Evolutionary conservation across 306 rosid species (phyloP).

Genomic region (Senna siamea): DNA sequence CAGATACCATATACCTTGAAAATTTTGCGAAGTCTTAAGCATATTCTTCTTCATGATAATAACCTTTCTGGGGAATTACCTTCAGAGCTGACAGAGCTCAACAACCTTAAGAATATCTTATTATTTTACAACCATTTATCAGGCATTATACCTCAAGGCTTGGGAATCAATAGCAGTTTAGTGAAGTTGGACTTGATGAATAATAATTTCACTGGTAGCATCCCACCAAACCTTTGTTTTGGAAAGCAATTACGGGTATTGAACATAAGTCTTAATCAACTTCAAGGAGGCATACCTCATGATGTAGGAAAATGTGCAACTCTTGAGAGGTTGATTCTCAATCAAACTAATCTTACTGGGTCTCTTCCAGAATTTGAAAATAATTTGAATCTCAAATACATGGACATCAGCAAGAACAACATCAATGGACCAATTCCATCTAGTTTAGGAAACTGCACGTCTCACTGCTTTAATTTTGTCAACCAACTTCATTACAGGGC

Average conservation of each 20-base stretch:
- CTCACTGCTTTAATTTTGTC: slow-evolving; percentile 58
- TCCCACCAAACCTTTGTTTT: slow-evolving; percentile 77
- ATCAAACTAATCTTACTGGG: slow-evolving; percentile 56
- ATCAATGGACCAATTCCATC: slow-evolving; percentile 63
- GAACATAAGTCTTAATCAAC: slow-evolving; percentile 59
- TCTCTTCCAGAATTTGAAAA: slow-evolving; percentile 60
- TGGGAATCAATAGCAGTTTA: slow-evolving; percentile 78
- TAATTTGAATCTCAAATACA: slow-evolving; percentile 39
- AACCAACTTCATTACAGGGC: slow-evolving; percentile 54
- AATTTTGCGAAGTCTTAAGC: slow-evolving; percentile 51
- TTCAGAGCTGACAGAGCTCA: slow-evolving; percentile 65
- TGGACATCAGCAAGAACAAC: slow-evolving; percentile 62
- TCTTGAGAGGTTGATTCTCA: slow-evolving; percentile 64
- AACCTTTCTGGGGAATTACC: slow-evolving; percentile 73
- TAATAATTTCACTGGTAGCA: slow-evolving; percentile 62
- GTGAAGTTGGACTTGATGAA: slow-evolving; percentile 57
- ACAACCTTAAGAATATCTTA: slow-evolving; percentile 58
- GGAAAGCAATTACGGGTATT: slow-evolving; percentile 54
- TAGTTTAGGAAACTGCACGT: slow-evolving; percentile 62
- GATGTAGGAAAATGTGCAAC: slow-evolving; percentile 67
- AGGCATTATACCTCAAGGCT: slow-evolving; percentile 69
- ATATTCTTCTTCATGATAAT: slow-evolving; percentile 62
- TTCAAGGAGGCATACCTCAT: slow-evolving; percentile 67
- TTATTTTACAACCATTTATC: slow-evolving; percentile 69
- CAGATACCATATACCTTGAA: slow-evolving; percentile 49